Conservation (phyloP, 2,329 filamentous ascomycete genomes). For the Fusarium globosum region DNA sequence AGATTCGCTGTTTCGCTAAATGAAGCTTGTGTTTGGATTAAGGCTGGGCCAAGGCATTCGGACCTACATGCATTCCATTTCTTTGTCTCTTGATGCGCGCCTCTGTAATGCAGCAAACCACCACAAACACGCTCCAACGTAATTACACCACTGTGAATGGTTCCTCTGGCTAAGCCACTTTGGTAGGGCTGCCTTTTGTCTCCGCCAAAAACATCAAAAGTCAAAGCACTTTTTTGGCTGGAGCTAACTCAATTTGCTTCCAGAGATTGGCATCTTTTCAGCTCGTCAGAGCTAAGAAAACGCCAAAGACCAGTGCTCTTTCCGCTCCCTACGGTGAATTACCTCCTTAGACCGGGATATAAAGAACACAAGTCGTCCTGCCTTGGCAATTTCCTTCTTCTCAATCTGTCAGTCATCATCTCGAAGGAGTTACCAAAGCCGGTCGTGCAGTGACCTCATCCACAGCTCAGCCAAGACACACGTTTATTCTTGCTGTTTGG, state of each 20-base stretch:
- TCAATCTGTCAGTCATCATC: background rate
- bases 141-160: background rate
- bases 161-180: background rate
- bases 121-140: background rate
- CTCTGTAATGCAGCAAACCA: background rate
- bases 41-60: background rate
- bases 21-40: background rate
- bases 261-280: conserved; percentile 10
- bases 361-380: background rate
- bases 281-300: conserved; percentile 13
- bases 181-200: conserved; percentile 1
- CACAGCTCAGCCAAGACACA: conserved; percentile 9
- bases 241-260: conserved; percentile 11
- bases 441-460: conserved; percentile 26
- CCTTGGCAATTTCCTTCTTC: background rate
- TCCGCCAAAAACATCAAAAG: background rate
- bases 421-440: conserved; percentile 4
- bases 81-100: background rate
- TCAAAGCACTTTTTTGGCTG: background rate
- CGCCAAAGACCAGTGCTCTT: background rate
- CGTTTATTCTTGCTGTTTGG: conserved; percentile 13
- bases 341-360: background rate
- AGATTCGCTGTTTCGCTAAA: background rate
- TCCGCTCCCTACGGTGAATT: background rate
- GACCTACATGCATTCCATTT: background rate